Evolutionary conservation across 2,329 filamentous ascomycete genomes (phyloP).

Genomic region (Colletotrichum camelliae): DNA sequence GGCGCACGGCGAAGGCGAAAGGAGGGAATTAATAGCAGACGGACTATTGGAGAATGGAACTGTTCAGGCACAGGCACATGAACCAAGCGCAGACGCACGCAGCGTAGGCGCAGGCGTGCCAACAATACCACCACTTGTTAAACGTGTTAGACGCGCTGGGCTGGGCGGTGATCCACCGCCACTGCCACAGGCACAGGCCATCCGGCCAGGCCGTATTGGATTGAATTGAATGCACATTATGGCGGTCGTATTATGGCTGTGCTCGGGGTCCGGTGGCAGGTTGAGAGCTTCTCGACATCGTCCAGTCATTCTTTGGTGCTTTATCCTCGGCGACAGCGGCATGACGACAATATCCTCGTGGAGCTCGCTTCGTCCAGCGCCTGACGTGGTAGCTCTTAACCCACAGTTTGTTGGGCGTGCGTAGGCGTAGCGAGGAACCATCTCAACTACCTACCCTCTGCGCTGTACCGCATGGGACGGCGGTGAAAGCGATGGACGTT

Average conservation of each 20-base stretch:
- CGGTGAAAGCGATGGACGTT: slow-evolving; percentile 15
- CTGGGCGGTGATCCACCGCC: neutral
- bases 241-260: neutral
- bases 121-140: neutral
- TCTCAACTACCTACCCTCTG: neutral
- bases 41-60: neutral
- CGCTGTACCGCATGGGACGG: slow-evolving; percentile 3
- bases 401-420: neutral
- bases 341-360: slow-evolving; percentile 4
- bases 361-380: neutral
- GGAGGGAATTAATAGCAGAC: slow-evolving; percentile 4
- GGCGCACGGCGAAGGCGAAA: neutral
- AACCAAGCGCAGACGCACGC: slow-evolving; percentile 1
- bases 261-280: slow-evolving; percentile 11
- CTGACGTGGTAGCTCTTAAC: neutral
- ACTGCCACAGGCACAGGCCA: slow-evolving; percentile 8
- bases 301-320: neutral
- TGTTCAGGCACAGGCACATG: neutral
- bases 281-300: slow-evolving; percentile 1
- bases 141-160: neutral
- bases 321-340: slow-evolving; percentile 3
- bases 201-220: slow-evolving; percentile 5
- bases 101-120: neutral
- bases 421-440: neutral
- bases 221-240: neutral